phyloP scores from a whole-genome alignment of 805 yeast species.

The Candida tibetensis region DNA sequence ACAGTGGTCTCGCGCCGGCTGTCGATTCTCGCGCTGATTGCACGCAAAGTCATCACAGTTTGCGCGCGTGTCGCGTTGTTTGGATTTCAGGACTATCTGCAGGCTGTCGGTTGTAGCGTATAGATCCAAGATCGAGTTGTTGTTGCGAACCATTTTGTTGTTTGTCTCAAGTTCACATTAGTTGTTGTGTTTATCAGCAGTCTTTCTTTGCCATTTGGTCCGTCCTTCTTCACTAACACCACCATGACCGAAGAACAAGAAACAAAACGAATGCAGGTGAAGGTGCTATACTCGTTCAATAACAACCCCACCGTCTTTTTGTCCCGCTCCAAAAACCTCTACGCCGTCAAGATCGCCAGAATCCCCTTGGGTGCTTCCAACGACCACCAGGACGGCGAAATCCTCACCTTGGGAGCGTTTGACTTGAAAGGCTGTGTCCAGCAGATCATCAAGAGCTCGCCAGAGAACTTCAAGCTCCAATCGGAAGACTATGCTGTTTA shows the following conservation, averaged over 20 bases:
- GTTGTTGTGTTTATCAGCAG: neutral
- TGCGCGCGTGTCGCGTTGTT: conserved; percentile 13
- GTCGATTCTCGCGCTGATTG: too few relatives aligned
- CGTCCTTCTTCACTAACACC: conserved; percentile 2
- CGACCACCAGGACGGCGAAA: conserved; percentile 21
- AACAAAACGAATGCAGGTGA: conserved; percentile 42
- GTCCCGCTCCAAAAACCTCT: conserved; percentile 34
- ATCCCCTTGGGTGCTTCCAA: conserved; percentile 25
- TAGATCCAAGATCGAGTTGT: neutral
- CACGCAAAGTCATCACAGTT: neutral
- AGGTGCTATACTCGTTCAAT: conserved; percentile 44
- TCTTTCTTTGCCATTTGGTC: too few relatives aligned
- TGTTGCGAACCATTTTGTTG: conserved; percentile 1
- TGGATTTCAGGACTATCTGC: conserved; percentile 2
- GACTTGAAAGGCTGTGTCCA: conserved; percentile 38
- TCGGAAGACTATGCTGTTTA: conserved; percentile 44
- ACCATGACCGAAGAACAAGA: conserved; percentile 20
- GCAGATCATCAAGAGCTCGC: conserved; percentile 37
- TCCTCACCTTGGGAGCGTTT: conserved; percentile 40
- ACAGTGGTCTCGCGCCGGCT: too few relatives aligned
- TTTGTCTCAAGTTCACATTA: conserved; percentile 1
- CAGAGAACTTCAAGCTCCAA: conserved; percentile 40
- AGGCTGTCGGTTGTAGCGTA: too few relatives aligned
- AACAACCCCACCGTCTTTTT: conserved; percentile 42
- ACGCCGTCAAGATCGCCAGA: conserved; percentile 36